Evolutionary conservation across 805 yeast species (phyloP).

Genomic region (Millerozyma miso): DNA sequence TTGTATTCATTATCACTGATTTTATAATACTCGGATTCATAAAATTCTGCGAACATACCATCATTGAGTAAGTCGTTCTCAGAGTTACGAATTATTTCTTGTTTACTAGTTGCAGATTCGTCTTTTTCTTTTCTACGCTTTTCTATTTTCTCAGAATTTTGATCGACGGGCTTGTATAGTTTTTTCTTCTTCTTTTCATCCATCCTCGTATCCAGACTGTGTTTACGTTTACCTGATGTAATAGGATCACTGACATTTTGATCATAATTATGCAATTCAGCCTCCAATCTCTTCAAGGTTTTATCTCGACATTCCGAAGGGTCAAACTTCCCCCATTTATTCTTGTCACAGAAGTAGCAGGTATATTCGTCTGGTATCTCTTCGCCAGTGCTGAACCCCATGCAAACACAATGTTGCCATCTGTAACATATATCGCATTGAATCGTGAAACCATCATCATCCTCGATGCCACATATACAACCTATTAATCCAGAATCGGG

Average conservation of each 20-base stretch:
- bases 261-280: slow-evolving; percentile 9
- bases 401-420: slow-evolving; percentile 95
- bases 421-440: slow-evolving; percentile 91
- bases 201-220: neutral
- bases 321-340: slow-evolving; percentile 42
- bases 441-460: slow-evolving; percentile 90
- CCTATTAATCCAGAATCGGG: slow-evolving; percentile 85
- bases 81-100: slow-evolving; percentile 27
- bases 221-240: slow-evolving; percentile 13
- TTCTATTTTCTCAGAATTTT: slow-evolving; percentile 1
- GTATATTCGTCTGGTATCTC: slow-evolving; percentile 77
- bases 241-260: slow-evolving; percentile 2
- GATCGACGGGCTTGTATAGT: too few species aligned
- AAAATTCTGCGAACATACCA: slow-evolving; percentile 41
- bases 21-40: slow-evolving; percentile 49
- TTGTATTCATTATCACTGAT: slow-evolving; percentile 45
- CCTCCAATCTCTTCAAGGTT: slow-evolving; percentile 30
- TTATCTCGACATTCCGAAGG: slow-evolving; percentile 28
- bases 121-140: slow-evolving; percentile 10
- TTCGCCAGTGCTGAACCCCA: slow-evolving; percentile 65
- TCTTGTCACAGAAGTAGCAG: slow-evolving; percentile 69
- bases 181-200: slow-evolving; percentile 3
- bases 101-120: slow-evolving; percentile 2
- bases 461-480: slow-evolving; percentile 82
- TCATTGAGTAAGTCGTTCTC: slow-evolving; percentile 41